Percentiles rank a stretch among this genome's conserved stretches.
Evolutionary conservation across 306 rosid genomes (phyloP).

Genomic region (Sophora flavescens): DNA sequence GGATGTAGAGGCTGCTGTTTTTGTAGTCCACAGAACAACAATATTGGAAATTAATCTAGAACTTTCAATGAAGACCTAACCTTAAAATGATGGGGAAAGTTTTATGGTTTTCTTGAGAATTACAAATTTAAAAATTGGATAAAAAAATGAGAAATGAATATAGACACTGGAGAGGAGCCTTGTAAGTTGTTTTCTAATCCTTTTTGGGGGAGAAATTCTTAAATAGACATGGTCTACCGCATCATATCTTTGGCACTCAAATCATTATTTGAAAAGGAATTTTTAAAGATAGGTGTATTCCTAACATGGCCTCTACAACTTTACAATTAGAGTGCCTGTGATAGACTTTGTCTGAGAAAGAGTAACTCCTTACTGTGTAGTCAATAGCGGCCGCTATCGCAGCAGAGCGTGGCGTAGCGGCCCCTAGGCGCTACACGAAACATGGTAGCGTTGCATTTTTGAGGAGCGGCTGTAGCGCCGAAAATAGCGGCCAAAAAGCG

Average conservation of each 20-base stretch:
- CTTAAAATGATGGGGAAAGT: neutral
- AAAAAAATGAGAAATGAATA: neutral
- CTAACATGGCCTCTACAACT: neutral
- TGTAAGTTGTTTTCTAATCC: neutral
- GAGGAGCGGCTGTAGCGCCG: too few relatives aligned
- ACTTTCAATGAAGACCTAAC: neutral
- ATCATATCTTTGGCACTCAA: neutral
- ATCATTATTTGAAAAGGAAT: neutral
- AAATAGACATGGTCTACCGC: neutral
- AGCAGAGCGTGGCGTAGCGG: too few relatives aligned
- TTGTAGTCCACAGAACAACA: neutral
- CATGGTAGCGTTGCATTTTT: too few relatives aligned
- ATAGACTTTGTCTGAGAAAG: too few relatives aligned
- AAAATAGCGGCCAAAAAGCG: too few relatives aligned
- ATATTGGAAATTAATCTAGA: neutral
- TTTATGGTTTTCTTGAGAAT: neutral
- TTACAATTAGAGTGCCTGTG: too few relatives aligned
- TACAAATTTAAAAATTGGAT: neutral
- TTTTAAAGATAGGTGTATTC: too few relatives aligned
- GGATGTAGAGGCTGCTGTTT: neutral
- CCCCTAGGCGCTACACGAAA: too few relatives aligned
- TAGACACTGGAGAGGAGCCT: neutral
- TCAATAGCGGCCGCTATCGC: too few relatives aligned
- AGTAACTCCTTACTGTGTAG: neutral
- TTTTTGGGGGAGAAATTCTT: neutral